Base-by-base conservation (phyloP, 1,139 yeast species). In the Blastobotrys ciferrii region DNA sequence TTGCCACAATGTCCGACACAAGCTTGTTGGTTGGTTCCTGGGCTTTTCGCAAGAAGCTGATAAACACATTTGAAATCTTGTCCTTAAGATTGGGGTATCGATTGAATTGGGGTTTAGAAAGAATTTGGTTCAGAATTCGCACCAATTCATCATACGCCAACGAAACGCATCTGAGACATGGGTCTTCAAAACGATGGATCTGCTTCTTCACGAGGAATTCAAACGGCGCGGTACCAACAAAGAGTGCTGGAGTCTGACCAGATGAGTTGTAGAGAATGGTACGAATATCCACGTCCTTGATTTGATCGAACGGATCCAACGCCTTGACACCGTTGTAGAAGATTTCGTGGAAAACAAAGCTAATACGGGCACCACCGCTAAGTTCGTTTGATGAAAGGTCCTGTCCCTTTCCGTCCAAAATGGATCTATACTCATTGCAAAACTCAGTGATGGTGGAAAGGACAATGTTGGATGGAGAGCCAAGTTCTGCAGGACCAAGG, bases 201-300 rank as follows among this genome's bases (percentile, higher is more conserved):
- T 92, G 98, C 67, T 89, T 96, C 69, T 87, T 88, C 46, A 92
- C 96, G 58, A 92, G 77, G 25, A 92, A 96, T 69, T 91, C 98
- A 66, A 92, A 92, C 1, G 98, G 98, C 61, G 88, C 92, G 13
- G 98, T 89, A 47, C 97, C 97, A 49, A 92, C 98, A 71, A 92
- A 92, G 60, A 92, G 77, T 1, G 97, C 87, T 7, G 98, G 98
- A 1, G 97, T 87, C 18, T 96, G 84, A 63, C 98, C 98, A 11
- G 96, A 86, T 41, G 97, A 87, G 67, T 92, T 92, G 73, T 92
- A 95, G 42, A 73, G 60, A 48, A 92, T 91, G n/a, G 98, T 92
- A 70, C 98, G 82, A 60, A 94, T 94, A 66, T 92, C 99, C 31
- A 87, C 86, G 67, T 92, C 98, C 72, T 89, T 91, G 63, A 92